Base-by-base conservation (phyloP, 2,329 filamentous ascomycete genomes). In the Nothopassalora personata region DNA sequence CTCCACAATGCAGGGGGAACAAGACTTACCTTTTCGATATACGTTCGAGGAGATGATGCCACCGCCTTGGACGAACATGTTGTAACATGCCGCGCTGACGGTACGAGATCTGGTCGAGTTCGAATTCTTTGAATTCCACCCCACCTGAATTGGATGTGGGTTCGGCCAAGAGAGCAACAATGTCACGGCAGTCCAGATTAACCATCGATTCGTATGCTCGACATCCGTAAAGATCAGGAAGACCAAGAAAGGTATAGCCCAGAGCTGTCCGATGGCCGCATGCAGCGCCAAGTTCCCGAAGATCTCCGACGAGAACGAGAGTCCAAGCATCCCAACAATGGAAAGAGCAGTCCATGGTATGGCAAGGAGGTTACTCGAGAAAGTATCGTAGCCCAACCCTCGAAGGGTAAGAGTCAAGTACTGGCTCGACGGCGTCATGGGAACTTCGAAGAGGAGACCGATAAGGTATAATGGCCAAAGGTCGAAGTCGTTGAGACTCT, bases 341-440 rank as follows among this genome's bases (percentile, higher is more conserved):
- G 43, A 63, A 47, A 54, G 56, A 53, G 30, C 53, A 45, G 50
- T 53, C 5, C 66, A 71, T 62, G 81, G 72, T 19, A 88, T 87
- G 0, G 81, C 79, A 4, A 89, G 77, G 31, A 89, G 70, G 67
- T 88, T 88, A 1, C 84, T 80, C 31, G 83, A 73, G 71, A 88
- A 86, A 30, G 82, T 84, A 60, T 77, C 74, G 71, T 62, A 61
- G 18, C 59, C 59, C 0, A 87, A 73, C 1, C 75, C 73, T 49
- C 80, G 79, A 27, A 64, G 47, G 7, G 50, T 54, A 4, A 55
- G 33, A 8, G 57, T 56, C 11, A 57, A 48, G n/a, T 86, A 77
- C 13, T 72, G 74, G 1, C 77, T 77, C 0, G 75, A 68, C 0
- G 81, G 79, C 0, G 78, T 76, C 46, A 74, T 75, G 0, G 84